Evolutionary conservation across 768 basidiomycete genomes (phyloP), one percentile per base, ranked within the genome.

Genomic region (Termitomyces sp.): DNA sequence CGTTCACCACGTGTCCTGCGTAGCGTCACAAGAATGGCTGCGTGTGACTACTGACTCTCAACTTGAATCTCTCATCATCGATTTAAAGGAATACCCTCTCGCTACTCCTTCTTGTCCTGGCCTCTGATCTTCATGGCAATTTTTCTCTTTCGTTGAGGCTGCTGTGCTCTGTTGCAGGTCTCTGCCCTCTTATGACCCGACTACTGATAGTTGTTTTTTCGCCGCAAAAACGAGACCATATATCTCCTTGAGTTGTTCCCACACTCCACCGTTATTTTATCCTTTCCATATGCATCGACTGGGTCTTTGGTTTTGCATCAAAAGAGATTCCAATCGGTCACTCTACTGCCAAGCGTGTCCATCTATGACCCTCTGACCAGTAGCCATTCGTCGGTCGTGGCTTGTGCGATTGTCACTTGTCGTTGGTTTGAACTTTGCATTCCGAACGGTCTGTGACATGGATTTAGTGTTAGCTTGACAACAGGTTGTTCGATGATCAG

Each of bases 21-120:
- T 31, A 56, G 31, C 4, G 50, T 53, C 41, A 47, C 52, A 49
- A 47, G n/a, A 54, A 40, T 50, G 50, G 49, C 35, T 26, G 23
- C 38, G 21, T 14, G 53, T 54, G 54, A 49, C 57, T 6, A 12
- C 37, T 17, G 35, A 38, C 15, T 11, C 35, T 19, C 31, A 3
- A 10, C 52, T 49, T 49, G 37, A 43, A 21, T 5, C 57, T 43
- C 12, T 33, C 57, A 58, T 40, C 57, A 54, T 54, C 47, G 14
- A 12, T 9, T 1, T 4, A 23, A 35, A 46, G 7, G 17, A 15
- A 5, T 6, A 1, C 15, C 15, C 10, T 37, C 11, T 26, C 10
- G 23, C 26, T 21, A 4, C 8, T n/a, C 33, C 33, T 37, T 26
- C 23, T 37, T 54, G n/a, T 28, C 15, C 17, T 35, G 23, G 21